Conservation (phyloP, 768 basidiomycete genomes). For the Mycena leptocephala region DNA sequence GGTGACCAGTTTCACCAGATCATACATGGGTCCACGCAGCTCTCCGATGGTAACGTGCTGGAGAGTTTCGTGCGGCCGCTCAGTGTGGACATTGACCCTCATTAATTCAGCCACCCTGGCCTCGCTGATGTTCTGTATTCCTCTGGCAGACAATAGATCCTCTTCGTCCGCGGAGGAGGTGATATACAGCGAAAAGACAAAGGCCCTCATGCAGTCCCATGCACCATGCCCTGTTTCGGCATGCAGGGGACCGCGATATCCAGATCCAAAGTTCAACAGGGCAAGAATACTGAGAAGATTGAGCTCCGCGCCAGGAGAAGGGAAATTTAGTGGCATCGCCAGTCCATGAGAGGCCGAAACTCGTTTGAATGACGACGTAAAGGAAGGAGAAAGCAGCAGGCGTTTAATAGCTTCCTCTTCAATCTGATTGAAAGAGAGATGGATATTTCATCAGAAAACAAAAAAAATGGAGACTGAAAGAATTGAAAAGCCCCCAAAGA, state of each 20-base stretch:
- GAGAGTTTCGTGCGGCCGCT: constrained; percentile 79
- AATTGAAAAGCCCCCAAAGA: background rate
- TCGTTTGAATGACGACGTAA: constrained; percentile 73
- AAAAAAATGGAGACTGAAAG: background rate
- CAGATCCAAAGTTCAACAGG: constrained; percentile 88
- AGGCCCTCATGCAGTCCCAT: constrained; percentile 86
- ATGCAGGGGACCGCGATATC: constrained; percentile 85
- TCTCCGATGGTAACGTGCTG: constrained; percentile 83
- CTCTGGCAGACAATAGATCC: constrained; percentile 77
- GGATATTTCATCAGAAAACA: background rate
- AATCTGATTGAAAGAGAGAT: constrained; percentile 61
- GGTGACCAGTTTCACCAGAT: constrained; percentile 80
- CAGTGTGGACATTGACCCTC: constrained; percentile 78
- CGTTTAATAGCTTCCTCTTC: constrained; percentile 69
- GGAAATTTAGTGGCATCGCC: constrained; percentile 85
- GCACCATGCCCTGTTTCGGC: constrained; percentile 83
- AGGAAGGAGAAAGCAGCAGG: constrained; percentile 76
- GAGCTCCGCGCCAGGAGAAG: constrained; percentile 81
- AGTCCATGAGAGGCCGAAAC: constrained; percentile 80
- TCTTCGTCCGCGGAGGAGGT: constrained; percentile 70
- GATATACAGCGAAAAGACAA: constrained; percentile 82
- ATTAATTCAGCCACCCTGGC: constrained; percentile 82
- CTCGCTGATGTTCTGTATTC: constrained; percentile 70
- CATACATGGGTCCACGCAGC: constrained; percentile 81
- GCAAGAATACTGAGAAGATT: constrained; percentile 87